Conservation (phyloP, 805 yeast genomes). For the Diddensiella santjacobensis region DNA sequence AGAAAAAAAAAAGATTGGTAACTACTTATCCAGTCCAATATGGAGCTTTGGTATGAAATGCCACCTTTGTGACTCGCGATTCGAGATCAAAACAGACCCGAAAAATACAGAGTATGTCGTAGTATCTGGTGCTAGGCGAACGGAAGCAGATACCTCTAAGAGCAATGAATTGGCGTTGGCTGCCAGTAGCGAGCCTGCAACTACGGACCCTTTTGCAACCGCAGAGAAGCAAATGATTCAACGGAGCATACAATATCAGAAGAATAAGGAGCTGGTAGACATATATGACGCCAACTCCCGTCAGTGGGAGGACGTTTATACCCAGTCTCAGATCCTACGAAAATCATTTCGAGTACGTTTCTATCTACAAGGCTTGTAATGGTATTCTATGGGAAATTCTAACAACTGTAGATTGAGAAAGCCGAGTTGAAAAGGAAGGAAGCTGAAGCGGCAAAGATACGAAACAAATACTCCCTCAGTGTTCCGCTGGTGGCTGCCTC, state of each 20-base stretch:
- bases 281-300: slow-evolving; percentile 17
- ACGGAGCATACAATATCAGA: slow-evolving; percentile 4
- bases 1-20: slow-evolving; percentile 29
- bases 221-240: slow-evolving; percentile 19
- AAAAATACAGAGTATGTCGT: slow-evolving; percentile 28
- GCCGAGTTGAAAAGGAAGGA: slow-evolving; percentile 10
- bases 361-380: too few relatives aligned
- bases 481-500: slow-evolving; percentile 11
- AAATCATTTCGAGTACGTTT: slow-evolving; percentile 15
- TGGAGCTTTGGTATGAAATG: slow-evolving; percentile 31
- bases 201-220: slow-evolving; percentile 19
- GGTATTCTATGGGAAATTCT: too few relatives aligned
- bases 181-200: neutral
- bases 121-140: slow-evolving; percentile 23
- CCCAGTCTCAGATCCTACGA: slow-evolving; percentile 26
- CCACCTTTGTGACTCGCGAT: slow-evolving; percentile 24
- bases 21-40: slow-evolving; percentile 30
- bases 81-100: slow-evolving; percentile 34
- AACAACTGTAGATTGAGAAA: slow-evolving; percentile 16
- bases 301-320: slow-evolving; percentile 28
- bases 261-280: slow-evolving; percentile 17
- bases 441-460: slow-evolving; percentile 9
- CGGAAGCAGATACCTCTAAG: slow-evolving; percentile 13
- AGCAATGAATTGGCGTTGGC: slow-evolving; percentile 7
- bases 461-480: slow-evolving; percentile 14